phyloP scores from a whole-genome alignment of 116 monocot species.

The Posidonia oceanica region DNA sequence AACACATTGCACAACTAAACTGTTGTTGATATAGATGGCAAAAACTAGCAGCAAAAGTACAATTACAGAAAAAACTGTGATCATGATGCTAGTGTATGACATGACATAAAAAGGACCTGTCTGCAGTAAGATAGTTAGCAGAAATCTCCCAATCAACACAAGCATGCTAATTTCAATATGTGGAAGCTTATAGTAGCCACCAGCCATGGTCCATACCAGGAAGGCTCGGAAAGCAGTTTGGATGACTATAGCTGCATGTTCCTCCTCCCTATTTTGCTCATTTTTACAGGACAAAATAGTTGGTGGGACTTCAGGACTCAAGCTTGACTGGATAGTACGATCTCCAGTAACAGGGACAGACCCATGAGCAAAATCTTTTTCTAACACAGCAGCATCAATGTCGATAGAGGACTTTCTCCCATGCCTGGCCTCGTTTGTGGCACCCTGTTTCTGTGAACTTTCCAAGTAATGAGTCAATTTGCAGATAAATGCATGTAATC shows the following conservation, averaged over 20 bases:
- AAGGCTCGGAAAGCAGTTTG: conserved; percentile 89
- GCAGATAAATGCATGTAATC: background rate
- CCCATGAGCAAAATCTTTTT: conserved; percentile 20
- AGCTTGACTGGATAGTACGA: conserved; percentile 18
- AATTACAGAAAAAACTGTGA: background rate
- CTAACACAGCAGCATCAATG: conserved; percentile 21
- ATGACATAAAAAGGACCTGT: background rate
- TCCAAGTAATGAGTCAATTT: background rate
- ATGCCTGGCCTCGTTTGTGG: conserved; percentile 21
- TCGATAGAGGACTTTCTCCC: conserved; percentile 31
- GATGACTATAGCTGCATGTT: conserved; percentile 75
- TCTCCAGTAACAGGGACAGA: conserved; percentile 13
- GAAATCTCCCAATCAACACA: background rate
- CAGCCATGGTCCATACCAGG: conserved; percentile 36
- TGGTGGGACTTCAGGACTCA: conserved; percentile 30
- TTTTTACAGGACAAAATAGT: conserved; percentile 22
- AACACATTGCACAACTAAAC: background rate
- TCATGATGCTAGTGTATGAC: background rate
- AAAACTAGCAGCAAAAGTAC: background rate
- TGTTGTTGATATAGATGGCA: background rate
- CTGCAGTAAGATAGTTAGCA: background rate
- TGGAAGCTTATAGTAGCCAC: background rate
- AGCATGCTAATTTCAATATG: background rate
- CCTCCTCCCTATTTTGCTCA: conserved; percentile 35
- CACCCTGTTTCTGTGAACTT: conserved; percentile 29